Conservation (phyloP, 2,329 filamentous ascomycete species). For the Diaporthe aspalathi region DNA sequence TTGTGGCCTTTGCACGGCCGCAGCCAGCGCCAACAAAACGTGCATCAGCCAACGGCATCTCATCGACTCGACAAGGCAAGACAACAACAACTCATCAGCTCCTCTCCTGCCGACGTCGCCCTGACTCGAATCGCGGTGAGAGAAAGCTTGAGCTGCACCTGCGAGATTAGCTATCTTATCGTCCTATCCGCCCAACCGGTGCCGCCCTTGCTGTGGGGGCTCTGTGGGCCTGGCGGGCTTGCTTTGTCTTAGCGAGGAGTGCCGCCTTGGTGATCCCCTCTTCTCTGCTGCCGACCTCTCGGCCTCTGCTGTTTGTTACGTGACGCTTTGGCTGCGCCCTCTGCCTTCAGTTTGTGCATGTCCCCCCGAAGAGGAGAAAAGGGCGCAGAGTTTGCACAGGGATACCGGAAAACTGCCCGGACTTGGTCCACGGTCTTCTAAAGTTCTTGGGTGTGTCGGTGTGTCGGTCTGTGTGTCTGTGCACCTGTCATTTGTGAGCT, state of each 20-base stretch:
- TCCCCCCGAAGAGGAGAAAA: too few relatives aligned
- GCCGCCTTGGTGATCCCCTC: conserved; percentile 29
- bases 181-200: conserved; percentile 21
- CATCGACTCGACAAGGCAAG: not conserved
- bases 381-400: conserved; percentile 20
- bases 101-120: conserved; percentile 3
- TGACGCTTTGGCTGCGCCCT: conserved; percentile 14
- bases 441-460: too few relatives aligned
- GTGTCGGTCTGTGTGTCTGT: conserved; percentile 9
- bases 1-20: too few relatives aligned
- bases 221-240: conserved; percentile 22
- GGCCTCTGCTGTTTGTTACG: conserved; percentile 28
- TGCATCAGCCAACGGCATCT: not conserved
- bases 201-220: conserved; percentile 10
- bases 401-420: not conserved
- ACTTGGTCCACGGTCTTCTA: conserved; percentile 2
- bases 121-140: conserved; percentile 29
- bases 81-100: conserved; percentile 22
- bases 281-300: conserved; percentile 27
- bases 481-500: not conserved
- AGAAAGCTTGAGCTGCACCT: not conserved
- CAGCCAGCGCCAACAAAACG: not conserved
- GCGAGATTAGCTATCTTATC: conserved; percentile 29
- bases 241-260: not conserved
- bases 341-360: not conserved